Evolutionary conservation across 805 yeast genomes (phyloP).

Genomic region (Tetrapisispora iriomotensis): DNA sequence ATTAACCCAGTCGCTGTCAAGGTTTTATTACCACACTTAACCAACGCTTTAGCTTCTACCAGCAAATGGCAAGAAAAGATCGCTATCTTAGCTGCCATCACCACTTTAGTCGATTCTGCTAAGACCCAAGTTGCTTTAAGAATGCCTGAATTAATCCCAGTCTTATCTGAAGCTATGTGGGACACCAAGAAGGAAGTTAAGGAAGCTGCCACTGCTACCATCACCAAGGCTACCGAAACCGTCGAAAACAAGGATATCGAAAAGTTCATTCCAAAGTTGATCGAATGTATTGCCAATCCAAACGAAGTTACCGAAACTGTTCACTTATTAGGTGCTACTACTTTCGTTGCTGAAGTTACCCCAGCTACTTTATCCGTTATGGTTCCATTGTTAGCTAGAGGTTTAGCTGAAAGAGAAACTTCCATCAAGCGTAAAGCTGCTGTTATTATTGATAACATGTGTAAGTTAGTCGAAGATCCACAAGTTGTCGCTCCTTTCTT

Average conservation of each 20-base stretch:
- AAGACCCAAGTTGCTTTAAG: slow-evolving; percentile 94
- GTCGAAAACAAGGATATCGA: slow-evolving; percentile 99
- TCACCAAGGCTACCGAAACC: slow-evolving; percentile 93
- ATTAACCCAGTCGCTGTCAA: slow-evolving; percentile 91
- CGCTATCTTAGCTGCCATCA: slow-evolving; percentile 74
- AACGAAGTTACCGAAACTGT: slow-evolving; percentile 97
- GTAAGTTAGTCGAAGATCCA: slow-evolving; percentile 99
- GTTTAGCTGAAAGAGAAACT: slow-evolving; percentile 99
- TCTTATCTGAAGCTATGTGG: slow-evolving; percentile 99
- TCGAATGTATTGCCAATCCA: slow-evolving; percentile 94
- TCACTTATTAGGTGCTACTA: slow-evolving; percentile 97
- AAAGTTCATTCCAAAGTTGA: slow-evolving; percentile 96
- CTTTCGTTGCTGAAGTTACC: slow-evolving; percentile 98
- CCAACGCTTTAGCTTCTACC: slow-evolving; percentile 55
- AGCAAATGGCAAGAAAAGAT: slow-evolving; percentile 98
- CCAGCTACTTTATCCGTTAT: slow-evolving; percentile 98
- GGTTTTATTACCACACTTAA: slow-evolving; percentile 74
- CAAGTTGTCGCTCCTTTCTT: slow-evolving; percentile 99
- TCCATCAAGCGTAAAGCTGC: slow-evolving; percentile 99
- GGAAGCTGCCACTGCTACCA: slow-evolving; percentile 90
- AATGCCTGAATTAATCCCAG: slow-evolving; percentile 99
- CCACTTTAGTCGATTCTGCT: slow-evolving; percentile 86
- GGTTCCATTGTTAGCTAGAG: slow-evolving; percentile 98
- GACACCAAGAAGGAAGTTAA: slow-evolving; percentile 98
- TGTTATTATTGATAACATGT: slow-evolving; percentile 99